Conservation (phyloP, 169 alveolate species). For the Plasmodium cynomolgi region DNA sequence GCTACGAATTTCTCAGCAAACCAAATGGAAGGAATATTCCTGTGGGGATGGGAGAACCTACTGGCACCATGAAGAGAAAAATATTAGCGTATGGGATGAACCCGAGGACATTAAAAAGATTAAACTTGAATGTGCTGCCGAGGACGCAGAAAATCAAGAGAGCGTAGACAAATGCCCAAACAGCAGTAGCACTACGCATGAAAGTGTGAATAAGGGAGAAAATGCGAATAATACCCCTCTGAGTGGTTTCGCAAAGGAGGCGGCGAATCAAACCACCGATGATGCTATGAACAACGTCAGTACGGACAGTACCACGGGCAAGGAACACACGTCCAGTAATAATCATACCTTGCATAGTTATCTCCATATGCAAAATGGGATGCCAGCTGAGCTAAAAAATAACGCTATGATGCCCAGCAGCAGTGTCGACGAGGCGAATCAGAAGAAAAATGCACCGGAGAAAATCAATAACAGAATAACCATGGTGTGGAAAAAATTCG, state of each 20-base stretch:
- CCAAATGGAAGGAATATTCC: conserved; percentile 78
- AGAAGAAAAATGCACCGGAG: background rate
- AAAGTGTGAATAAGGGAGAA: background rate
- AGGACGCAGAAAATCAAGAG: conserved; percentile 7
- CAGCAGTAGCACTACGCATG: background rate
- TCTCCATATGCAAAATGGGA: background rate
- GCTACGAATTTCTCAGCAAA: conserved; percentile 72
- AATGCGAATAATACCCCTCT: background rate
- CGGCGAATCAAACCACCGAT: background rate
- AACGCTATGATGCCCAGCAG: background rate
- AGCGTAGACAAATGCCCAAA: background rate
- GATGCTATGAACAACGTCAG: background rate
- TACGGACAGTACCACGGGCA: background rate
- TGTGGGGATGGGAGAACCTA: conserved; percentile 73
- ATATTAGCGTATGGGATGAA: conserved; percentile 80
- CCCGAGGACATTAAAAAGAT: conserved; percentile 78
- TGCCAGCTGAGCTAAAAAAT: background rate
- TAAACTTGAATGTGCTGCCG: conserved; percentile 66
- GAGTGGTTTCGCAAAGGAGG: background rate
- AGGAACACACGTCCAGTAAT: background rate
- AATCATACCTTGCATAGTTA: background rate
- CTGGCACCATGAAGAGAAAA: conserved; percentile 72
- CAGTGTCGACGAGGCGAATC: conserved; percentile 25
- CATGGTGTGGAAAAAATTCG: conserved; percentile 63
- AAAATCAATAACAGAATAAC: background rate